Evolutionary conservation across 177 flowering plant genomes (phyloP), one percentile per base, ranked within the genome.

Genomic region (Tripterygium wilfordii): DNA sequence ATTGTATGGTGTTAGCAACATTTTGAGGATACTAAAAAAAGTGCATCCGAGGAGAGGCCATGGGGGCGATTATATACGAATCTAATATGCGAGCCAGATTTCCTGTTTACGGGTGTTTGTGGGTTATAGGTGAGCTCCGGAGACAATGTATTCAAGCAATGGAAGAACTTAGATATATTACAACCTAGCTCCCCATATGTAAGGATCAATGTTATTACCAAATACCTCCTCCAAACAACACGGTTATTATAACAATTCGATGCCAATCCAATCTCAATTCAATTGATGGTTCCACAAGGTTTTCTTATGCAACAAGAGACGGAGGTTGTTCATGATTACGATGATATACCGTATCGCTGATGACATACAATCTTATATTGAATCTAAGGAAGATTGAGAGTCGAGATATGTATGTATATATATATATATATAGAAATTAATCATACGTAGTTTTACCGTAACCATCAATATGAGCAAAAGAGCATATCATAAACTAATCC

Each of bases 331-430:
- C 76, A 68, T 27, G 85, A 67, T 17, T 72, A 71, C 25, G 80
- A 78, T 58, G 87, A 76, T 43, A 63, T 82, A 20, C 75, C 70
- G 36, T 21, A 64, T 65, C 2, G 58, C 80, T 26, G 89, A 82
- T 58, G 89, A 88, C 44, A 68, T 82, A 27, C 88, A 81, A 17
- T 86, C 88, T 0, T 75, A 65, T 30, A 66, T 77, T 2, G 81
- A 74, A 39, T 69, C 79, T 25, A 84, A 78, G 53, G 79, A 80
- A 24, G 71, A 67, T 3, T 75, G 70, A 23, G 84, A 77, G 12
- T 76, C 84, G 5, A 82, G 88, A 85, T 78, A 60, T 15, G n/a
- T 35, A 17, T 29, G 2, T 48, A 1, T 48, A 22, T 8, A 7
- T n/a, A 4, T 8, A 4, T 8, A 31, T 20, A 32, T 3, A n/a